Evolutionary conservation across 176 grass and related monocot genomes (phyloP).

Genomic region (Saccharum officinarum): DNA sequence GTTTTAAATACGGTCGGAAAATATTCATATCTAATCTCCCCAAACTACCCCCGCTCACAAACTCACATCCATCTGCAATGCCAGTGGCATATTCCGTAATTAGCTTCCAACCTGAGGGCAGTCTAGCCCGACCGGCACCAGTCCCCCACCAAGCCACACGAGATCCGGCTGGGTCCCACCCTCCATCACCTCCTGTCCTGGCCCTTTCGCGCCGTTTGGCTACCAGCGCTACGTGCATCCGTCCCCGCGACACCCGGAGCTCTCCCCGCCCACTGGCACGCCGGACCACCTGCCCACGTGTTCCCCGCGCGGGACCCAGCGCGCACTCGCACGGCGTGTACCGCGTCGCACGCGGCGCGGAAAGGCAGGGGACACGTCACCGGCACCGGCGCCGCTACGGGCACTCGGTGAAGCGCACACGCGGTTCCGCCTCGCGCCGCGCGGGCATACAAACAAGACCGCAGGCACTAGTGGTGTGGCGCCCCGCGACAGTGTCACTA

Average conservation of each 20-base stretch:
- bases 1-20: no score
- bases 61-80: accelerated
- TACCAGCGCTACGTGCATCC: conserved; percentile 1
- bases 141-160: not conserved
- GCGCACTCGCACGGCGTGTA: not conserved
- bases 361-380: not conserved
- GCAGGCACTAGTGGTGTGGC: not conserved
- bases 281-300: not conserved
- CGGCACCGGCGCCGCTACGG: not conserved
- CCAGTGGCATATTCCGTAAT: not conserved
- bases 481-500: not conserved
- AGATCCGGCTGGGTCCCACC: conserved; percentile 11
- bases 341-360: conserved; percentile 34
- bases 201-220: not conserved
- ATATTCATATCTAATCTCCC: no score
- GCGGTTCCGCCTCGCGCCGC: not conserved
- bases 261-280: accelerated
- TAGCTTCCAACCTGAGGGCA: accelerated
- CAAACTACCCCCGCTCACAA: not conserved
- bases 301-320: not conserved
- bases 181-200: not conserved
- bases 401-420: not conserved
- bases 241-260: no score
- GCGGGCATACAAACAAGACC: not conserved
- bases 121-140: accelerated